Percentiles rank a stretch among this genome's conserved stretches.
phyloP scores from a whole-genome alignment of 345 rosid genomes.

The Heritiera littoralis region DNA sequence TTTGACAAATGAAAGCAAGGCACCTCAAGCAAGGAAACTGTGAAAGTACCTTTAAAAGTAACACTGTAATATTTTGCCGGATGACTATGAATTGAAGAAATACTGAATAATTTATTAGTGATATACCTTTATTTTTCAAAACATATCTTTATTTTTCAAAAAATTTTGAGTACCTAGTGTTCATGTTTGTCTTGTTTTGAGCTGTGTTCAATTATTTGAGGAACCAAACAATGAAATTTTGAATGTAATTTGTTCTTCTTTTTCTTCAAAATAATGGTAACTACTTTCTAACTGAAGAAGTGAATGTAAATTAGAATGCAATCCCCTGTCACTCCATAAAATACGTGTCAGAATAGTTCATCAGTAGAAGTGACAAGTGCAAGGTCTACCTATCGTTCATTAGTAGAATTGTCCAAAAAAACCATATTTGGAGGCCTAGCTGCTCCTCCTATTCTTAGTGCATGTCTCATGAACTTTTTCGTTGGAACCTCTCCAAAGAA shows the following conservation, averaged over 20 bases:
- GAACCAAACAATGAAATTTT: neutral
- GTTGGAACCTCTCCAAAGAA: neutral
- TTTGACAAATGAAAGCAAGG: constrained; percentile 1
- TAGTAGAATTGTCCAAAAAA: neutral
- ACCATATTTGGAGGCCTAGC: neutral
- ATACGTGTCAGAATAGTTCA: neutral
- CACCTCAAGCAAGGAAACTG: neutral
- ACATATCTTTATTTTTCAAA: no score
- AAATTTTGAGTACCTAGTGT: no score
- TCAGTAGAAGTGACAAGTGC: neutral
- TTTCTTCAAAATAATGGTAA: neutral
- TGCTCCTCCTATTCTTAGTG: neutral
- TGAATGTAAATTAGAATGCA: neutral
- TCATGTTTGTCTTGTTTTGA: no score
- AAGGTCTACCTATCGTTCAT: neutral
- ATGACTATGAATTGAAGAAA: neutral
- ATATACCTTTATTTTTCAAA: no score
- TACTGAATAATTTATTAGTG: neutral
- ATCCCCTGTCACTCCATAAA: neutral
- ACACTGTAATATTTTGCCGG: neutral
- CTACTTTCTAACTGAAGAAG: constrained; percentile 4
- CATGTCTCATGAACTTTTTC: neutral
- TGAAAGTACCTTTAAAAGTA: neutral
- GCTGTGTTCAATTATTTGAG: no score
- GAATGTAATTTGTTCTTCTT: neutral